Conservation (phyloP, 768 basidiomycete genomes). For the Boletus tylopilopsis region DNA sequence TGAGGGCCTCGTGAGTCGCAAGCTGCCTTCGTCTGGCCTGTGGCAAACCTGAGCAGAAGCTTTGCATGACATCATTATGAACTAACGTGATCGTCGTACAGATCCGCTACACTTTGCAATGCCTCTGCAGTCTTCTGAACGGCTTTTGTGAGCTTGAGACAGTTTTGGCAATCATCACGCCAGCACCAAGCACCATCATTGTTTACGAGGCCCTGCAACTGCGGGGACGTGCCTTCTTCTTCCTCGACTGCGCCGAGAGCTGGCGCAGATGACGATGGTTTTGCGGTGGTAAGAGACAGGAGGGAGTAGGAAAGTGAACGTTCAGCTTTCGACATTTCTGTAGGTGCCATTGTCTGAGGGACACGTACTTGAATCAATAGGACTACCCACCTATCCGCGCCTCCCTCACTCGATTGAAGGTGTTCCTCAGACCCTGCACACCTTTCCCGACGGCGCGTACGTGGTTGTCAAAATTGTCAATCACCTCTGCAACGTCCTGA, state of each 20-base stretch:
- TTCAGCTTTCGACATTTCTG: slow-evolving; percentile 79
- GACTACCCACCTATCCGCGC: slow-evolving; percentile 56
- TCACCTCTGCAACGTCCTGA: slow-evolving; percentile 59
- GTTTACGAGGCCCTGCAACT: slow-evolving; percentile 59
- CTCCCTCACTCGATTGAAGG: slow-evolving; percentile 61
- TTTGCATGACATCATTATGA: neutral
- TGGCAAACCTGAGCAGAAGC: slow-evolving; percentile 2
- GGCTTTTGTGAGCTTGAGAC: slow-evolving; percentile 73
- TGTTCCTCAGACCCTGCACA: slow-evolving; percentile 60
- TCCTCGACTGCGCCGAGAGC: slow-evolving; percentile 47
- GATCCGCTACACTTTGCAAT: slow-evolving; percentile 68
- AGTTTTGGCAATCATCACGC: slow-evolving; percentile 74
- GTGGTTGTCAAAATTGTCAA: slow-evolving; percentile 63
- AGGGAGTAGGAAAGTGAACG: slow-evolving; percentile 70
- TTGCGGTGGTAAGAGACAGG: slow-evolving; percentile 70
- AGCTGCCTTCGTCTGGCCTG: slow-evolving; percentile 74
- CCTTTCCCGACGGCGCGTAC: slow-evolving; percentile 63
- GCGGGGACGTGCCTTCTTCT: slow-evolving; percentile 37
- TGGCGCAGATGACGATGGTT: slow-evolving; percentile 49
- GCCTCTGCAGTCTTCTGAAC: slow-evolving; percentile 73
- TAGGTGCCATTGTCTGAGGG: neutral
- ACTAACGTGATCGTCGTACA: slow-evolving; percentile 76
- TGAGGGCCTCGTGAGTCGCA: slow-evolving; percentile 70
- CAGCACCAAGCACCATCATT: slow-evolving; percentile 83
- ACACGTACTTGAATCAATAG: neutral